These are phyloP conservation scores for Leishmania braziliensis DNA, from an alignment of 208 protist species.

Conservation along the genomic window DNA sequence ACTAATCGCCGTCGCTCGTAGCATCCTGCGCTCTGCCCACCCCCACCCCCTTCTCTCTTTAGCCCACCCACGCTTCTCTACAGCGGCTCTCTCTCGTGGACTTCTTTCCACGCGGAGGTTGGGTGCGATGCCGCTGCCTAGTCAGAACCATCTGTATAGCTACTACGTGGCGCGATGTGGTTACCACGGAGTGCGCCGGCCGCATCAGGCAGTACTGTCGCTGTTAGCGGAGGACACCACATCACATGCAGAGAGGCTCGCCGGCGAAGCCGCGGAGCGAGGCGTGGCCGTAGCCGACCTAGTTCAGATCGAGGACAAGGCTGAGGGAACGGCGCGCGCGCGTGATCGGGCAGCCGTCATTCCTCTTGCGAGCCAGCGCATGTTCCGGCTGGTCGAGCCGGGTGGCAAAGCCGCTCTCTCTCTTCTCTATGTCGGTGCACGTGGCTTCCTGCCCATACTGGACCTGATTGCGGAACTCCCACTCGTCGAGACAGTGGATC, in stretches of 20 bases:
- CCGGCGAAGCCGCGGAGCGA: constrained; percentile 37
- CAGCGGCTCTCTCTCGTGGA: not conserved
- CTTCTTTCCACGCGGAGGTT: not conserved
- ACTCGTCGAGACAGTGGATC: constrained; percentile 51
- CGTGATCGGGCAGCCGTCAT: constrained; percentile 24
- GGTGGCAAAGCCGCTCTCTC: not conserved
- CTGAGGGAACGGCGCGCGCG: not conserved
- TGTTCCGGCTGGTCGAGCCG: constrained; percentile 26
- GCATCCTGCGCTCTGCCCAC: not conserved
- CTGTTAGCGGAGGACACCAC: constrained; percentile 59
- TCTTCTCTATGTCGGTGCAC: constrained; percentile 58
- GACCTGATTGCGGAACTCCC: constrained; percentile 67
- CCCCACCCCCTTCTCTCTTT: not conserved
- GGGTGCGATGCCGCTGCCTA: constrained; percentile 23
- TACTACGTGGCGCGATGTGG: constrained; percentile 69
- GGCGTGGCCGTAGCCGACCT: constrained; percentile 37
- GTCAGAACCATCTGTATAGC: constrained; percentile 74
- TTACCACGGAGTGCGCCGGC: constrained; percentile 53
- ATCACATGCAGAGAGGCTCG: constrained; percentile 35
- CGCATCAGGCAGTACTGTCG: constrained; percentile 46
- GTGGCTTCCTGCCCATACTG: constrained; percentile 61
- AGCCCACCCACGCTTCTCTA: not conserved
- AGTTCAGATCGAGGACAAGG: constrained; percentile 34
- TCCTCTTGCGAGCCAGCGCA: constrained; percentile 32
- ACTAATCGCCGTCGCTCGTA: not conserved